Base-by-base conservation (phyloP, 2,329 filamentous ascomycete genomes). In the Teratosphaeriaceae sp. region DNA sequence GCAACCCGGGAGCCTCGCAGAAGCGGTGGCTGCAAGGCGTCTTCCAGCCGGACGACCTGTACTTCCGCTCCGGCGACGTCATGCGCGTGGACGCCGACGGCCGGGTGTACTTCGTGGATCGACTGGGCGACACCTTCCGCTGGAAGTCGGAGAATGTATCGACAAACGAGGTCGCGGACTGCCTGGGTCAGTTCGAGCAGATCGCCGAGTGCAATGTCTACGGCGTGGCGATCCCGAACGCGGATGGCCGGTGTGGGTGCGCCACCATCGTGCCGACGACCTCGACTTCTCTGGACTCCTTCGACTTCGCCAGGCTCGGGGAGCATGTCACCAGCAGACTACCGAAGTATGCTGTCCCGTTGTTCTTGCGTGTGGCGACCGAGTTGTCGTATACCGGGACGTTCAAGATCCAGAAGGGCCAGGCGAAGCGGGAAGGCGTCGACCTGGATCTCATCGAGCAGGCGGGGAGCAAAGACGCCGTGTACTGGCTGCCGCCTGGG, bases 361-460 rank as follows among this genome's bases (percentile, higher is more conserved):
- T 92, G 1, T 94, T 94, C 64, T 60, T 95, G 29, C 74, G 88
- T 12, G 66, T 88, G 2, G 75, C 82, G 5, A 70, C 67, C 16
- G 73, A 75, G 20, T 63, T 76, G 27, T 76, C 82, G 55, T 74
- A 79, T 1, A 94, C 88, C 2, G 87, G 88, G 0, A 95, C 87
- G 35, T 87, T 87, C 58, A 94, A 95, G 71, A 85, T 92, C 65
- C 84, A 89, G 66, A 94, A 95, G 65, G 78, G 83, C 48, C 66
- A 71, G 0, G 64, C 94, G 49, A 74, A 86, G 19, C 68, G 71
- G 1, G 77, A 90, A 49, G 88, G 88, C 1, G 84, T 90, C 1
- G 76, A 86, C 57, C 82, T 82, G 1, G 65, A 61, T 12, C 65
- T 69, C 42, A 61, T 72, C 18, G 69, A 61, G 23, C 76, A 75